Percentiles rank a stretch among this genome's conserved stretches.
Evolutionary conservation across 2,329 filamentous ascomycete species (phyloP).

Genomic region (Raffaelea arxii): DNA sequence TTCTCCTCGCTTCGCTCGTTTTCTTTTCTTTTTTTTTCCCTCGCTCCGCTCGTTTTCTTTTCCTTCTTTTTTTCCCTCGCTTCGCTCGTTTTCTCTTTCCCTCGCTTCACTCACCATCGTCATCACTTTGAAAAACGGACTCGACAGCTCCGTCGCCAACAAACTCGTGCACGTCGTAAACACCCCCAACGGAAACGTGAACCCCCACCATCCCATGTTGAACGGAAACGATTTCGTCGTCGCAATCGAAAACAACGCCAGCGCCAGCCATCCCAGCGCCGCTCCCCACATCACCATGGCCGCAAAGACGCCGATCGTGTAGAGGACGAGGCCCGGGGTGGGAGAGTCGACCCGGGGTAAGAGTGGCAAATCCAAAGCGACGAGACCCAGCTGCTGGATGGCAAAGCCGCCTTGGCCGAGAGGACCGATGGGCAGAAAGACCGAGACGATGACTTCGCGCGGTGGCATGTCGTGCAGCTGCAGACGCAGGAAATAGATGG

Average conservation of each 20-base stretch:
- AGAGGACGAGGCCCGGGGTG: conserved; percentile 41
- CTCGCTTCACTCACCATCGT: conserved; percentile 13
- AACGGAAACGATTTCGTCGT: conserved; percentile 26
- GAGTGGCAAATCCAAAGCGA: conserved; percentile 23
- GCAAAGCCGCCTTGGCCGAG: conserved; percentile 52
- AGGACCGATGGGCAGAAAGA: conserved; percentile 53
- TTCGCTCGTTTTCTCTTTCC: too few species aligned
- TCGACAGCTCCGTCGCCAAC: conserved; percentile 30
- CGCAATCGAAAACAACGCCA: conserved; percentile 20
- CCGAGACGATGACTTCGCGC: conserved; percentile 53
- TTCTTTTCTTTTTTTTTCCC: too few species aligned
- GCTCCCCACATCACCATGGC: conserved; percentile 25
- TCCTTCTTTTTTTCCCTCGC: neutral
- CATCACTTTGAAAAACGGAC: conserved; percentile 31
- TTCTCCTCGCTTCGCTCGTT: too few species aligned
- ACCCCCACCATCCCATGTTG: conserved; percentile 29
- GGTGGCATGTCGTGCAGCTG: conserved; percentile 57
- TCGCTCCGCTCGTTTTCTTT: too few species aligned
- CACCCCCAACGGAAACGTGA: conserved; percentile 27
- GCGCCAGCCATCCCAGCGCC: conserved; percentile 23
- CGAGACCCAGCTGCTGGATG: conserved; percentile 31
- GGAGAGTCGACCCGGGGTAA: conserved; percentile 24
- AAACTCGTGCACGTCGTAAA: conserved; percentile 29
- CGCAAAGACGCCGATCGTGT: conserved; percentile 36
- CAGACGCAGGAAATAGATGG: conserved; percentile 61